A percentile compares a stretch with the other conserved stretches of the same genome.
These are phyloP conservation scores for Vaccinium macrocarpon DNA, from an alignment of 148 eudicot genomes.

Conservation along the genomic window DNA sequence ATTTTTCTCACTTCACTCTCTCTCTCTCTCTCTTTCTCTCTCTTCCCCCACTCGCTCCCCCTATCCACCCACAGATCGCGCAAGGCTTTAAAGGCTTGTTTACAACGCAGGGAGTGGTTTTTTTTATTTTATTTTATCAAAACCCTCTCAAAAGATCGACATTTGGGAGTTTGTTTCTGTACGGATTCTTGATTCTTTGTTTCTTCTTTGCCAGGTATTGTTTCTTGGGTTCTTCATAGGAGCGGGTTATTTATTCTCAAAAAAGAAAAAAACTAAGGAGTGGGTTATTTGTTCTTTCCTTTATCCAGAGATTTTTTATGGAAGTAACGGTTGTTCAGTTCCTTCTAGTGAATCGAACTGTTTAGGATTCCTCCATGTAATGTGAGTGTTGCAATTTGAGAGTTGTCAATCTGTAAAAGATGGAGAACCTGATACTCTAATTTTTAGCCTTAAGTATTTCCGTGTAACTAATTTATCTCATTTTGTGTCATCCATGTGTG, in stretches of 20 bases:
- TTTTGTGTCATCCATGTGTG: not conserved
- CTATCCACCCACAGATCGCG: not conserved
- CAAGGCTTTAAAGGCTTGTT: conserved; percentile 3
- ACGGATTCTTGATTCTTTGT: conserved; percentile 1
- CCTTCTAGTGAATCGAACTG: not conserved
- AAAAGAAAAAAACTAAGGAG: no score
- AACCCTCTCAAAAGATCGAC: conserved; percentile 11
- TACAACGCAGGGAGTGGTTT: not conserved
- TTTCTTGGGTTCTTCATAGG: not conserved
- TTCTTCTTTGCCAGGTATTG: not conserved
- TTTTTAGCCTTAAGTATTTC: conserved; percentile 6
- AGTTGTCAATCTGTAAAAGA: conserved; percentile 9
- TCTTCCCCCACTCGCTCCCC: not conserved
- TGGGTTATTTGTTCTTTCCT: no score
- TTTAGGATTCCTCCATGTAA: not conserved
- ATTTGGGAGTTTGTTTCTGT: conserved; percentile 4
- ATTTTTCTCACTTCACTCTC: not conserved
- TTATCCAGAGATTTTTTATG: no score
- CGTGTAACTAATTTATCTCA: not conserved
- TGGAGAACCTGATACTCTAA: conserved; percentile 9
- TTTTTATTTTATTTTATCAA: no score
- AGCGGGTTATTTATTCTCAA: not conserved
- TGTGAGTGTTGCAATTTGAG: not conserved
- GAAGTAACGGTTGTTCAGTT: not conserved
- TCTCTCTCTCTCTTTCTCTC: not conserved